These are phyloP conservation scores for Penicillium cataractarum DNA, from an alignment of 495 filamentous ascomycete species.

Conservation along the genomic window DNA sequence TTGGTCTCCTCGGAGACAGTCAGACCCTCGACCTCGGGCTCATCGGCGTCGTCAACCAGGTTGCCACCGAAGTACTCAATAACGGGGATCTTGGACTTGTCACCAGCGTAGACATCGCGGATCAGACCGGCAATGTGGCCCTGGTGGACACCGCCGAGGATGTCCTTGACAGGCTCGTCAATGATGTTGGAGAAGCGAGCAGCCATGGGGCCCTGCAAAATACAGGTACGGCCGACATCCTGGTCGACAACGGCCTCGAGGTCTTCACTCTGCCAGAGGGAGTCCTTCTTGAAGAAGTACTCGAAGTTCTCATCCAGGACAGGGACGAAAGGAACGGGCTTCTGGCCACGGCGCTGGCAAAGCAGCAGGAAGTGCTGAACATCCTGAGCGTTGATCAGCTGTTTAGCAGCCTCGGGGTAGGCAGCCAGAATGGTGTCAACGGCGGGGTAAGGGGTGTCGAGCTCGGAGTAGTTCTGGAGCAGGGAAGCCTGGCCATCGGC, in stretches of 20 bases:
- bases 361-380: slow-evolving; percentile 93
- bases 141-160: slow-evolving; percentile 86
- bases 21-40: slow-evolving; percentile 77
- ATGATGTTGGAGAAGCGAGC: slow-evolving; percentile 85
- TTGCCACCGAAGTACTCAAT: slow-evolving; percentile 96
- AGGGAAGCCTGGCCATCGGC: slow-evolving; percentile 68
- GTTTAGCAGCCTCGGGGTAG: slow-evolving; percentile 82
- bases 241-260: slow-evolving; percentile 93
- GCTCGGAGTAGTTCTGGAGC: slow-evolving; percentile 82
- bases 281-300: slow-evolving; percentile 99
- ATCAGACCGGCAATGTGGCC: slow-evolving; percentile 80
- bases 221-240: slow-evolving; percentile 92
- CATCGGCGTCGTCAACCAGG: slow-evolving; percentile 55
- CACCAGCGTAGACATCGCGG: slow-evolving; percentile 75
- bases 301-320: slow-evolving; percentile 93
- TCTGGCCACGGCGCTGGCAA: slow-evolving; percentile 92
- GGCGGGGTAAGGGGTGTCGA: slow-evolving; percentile 78
- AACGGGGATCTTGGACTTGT: slow-evolving; percentile 74
- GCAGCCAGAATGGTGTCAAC: slow-evolving; percentile 77
- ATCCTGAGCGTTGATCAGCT: slow-evolving; percentile 96
- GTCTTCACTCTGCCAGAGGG: slow-evolving; percentile 99
- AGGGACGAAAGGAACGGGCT: slow-evolving; percentile 95
- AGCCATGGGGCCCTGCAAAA: slow-evolving; percentile 93
- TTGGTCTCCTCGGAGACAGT: slow-evolving; percentile 72
- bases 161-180: slow-evolving; percentile 92